Evolutionary conservation across 2,329 filamentous ascomycete species (phyloP), one percentile per base, ranked within the genome.

Genomic region (Biscogniauxia sp.): DNA sequence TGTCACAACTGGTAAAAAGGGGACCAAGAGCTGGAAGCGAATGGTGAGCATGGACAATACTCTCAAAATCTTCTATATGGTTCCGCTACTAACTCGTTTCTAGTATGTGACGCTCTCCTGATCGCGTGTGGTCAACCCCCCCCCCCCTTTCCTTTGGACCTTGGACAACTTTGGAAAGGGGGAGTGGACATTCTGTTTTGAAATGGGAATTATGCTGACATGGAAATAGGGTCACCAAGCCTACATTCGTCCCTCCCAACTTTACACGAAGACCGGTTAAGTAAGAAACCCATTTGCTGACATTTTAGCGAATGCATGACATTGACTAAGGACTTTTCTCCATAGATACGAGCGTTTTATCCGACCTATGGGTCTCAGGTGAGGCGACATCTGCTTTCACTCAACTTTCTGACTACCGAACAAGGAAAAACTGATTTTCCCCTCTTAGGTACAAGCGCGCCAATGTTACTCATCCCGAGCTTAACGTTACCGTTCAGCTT

Each of bases 1-100:
- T 15, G 88, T 98, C 72, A 93, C 93, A 80, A 98, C 94, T 32
- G 94, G 95, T 70, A 96, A 96, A 86, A 97, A 97, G 84, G 92
- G 89, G 1, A 93, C 66, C 85, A 96, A 95, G 83, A 83, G 82
- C 60, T 85, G 88, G 88, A 91, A 91, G 80, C 78, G 88, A 41
- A 88, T 88, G 82, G 82, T 87, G 64, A 17, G 37, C 11, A n/a
- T 45, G n/a, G 37, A 86, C 82, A 28, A 85, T 85, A 68, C 74
- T 71, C 61, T 79, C 74, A 59, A 59, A 64, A 20, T 51, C 8
- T 59, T 26, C 74, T 73, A 83, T 17, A 81, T 79, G 20, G 55
- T n/a, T n/a, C 1, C 17, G 53, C 49, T 62, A 61, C 62, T 49
- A 84, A 81, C 79, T 85, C 86, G 75, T 20, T 7, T 52, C 51